Percentiles rank a stretch among this genome's conserved stretches.
These are phyloP conservation scores for Fusarium cyanostomum DNA, from an alignment of 2,329 filamentous ascomycete genomes.

Conservation along the genomic window DNA sequence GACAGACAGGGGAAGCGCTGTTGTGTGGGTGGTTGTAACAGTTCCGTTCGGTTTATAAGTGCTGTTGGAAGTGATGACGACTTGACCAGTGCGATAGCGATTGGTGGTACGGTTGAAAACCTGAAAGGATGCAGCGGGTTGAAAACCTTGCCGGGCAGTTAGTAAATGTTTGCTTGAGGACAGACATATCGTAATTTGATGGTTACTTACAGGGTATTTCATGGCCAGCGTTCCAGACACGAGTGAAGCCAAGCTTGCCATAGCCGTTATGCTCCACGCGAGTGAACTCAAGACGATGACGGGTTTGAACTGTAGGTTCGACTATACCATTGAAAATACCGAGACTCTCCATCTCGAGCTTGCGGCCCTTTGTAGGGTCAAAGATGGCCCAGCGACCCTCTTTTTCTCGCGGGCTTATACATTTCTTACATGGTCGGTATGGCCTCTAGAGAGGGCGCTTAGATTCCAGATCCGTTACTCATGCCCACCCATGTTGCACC, in stretches of 20 bases:
- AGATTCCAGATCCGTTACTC: too few species aligned
- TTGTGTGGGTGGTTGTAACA: conserved; percentile 4
- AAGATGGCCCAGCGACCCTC: conserved; percentile 16
- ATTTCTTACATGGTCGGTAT: too few species aligned
- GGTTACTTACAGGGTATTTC: conserved; percentile 13
- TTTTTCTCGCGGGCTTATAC: too few species aligned
- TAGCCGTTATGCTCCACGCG: conserved; percentile 13
- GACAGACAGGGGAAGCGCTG: neutral
- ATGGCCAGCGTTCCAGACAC: conserved; percentile 18
- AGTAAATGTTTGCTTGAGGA: neutral
- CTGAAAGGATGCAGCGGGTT: conserved; percentile 12
- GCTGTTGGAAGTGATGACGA: neutral
- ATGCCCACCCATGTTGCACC: too few species aligned
- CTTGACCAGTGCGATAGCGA: conserved; percentile 15
- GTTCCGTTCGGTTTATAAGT: conserved; percentile 12
- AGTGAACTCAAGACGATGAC: conserved; percentile 15
- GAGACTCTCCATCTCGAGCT: conserved; percentile 20
- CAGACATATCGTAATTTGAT: too few species aligned
- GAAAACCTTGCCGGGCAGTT: neutral
- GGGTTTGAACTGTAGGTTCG: conserved; percentile 9
- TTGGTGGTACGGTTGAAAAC: conserved; percentile 16
- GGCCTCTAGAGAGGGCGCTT: too few species aligned
- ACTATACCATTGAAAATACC: conserved; percentile 26
- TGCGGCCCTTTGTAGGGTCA: conserved; percentile 10
- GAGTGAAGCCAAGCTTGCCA: conserved; percentile 19